Evolutionary conservation across 306 rosid genomes (phyloP).

Genomic region (Casuarina glauca): DNA sequence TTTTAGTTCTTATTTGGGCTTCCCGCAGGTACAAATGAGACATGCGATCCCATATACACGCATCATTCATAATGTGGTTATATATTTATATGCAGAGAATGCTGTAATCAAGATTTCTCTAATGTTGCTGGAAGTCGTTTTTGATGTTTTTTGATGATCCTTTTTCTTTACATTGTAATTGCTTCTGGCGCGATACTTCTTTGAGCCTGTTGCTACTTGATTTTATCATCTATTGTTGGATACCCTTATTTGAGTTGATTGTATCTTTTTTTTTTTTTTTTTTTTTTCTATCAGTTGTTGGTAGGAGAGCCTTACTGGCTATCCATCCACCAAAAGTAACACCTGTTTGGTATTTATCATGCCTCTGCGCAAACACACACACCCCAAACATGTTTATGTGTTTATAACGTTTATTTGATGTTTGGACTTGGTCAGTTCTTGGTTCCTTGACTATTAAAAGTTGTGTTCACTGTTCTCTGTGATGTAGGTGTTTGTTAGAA

Average conservation of each 20-base stretch:
- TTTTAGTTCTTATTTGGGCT: not conserved
- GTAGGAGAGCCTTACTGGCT: not conserved
- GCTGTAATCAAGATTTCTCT: not conserved
- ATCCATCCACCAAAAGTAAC: constrained; percentile 5
- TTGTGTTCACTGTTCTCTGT: not conserved
- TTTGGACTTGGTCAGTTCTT: not conserved
- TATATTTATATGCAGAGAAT: not conserved
- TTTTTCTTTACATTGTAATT: not conserved
- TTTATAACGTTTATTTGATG: not conserved
- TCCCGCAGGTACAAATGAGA: not conserved
- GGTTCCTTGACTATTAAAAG: not conserved
- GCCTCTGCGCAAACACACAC: no score
- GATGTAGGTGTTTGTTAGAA: constrained; percentile 6
- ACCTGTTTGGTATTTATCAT: not conserved
- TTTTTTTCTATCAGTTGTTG: not conserved
- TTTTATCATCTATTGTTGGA: not conserved
- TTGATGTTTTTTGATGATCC: not conserved
- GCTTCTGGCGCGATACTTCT: not conserved
- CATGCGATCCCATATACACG: not conserved
- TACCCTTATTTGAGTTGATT: not conserved
- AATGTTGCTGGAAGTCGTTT: not conserved
- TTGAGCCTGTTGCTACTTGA: no score
- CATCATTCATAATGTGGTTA: not conserved
- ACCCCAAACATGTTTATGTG: no score
- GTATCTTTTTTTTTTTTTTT: not conserved